Percentiles rank a stretch among this genome's conserved stretches.
These are phyloP conservation scores for Boletus rex-veris DNA, from an alignment of 768 basidiomycete genomes.

Conservation along the genomic window DNA sequence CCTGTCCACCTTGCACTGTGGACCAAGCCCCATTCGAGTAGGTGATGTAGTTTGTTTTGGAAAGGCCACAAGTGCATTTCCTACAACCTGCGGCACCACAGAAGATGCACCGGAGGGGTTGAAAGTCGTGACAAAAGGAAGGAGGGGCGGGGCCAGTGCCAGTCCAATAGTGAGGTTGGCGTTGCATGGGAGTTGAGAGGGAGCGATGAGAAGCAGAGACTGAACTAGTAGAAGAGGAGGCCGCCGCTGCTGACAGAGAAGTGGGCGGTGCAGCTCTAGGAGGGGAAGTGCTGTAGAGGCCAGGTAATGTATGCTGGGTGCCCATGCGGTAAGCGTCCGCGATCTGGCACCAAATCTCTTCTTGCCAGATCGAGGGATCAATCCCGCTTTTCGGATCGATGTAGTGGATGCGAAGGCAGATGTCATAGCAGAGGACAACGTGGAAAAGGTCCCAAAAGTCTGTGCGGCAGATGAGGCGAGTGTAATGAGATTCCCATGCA, in stretches of 20 bases:
- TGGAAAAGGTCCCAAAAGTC: neutral
- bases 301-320: neutral
- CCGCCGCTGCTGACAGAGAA: too few species aligned
- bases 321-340: neutral
- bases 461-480: too few species aligned
- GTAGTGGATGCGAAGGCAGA: neutral
- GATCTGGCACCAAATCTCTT: neutral
- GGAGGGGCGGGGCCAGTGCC: too few species aligned
- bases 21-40: neutral
- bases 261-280: neutral
- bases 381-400: neutral
- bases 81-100: neutral
- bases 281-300: neutral
- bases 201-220: too few species aligned
- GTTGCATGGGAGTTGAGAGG: neutral
- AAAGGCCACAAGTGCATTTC: neutral
- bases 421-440: neutral
- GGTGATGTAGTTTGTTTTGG: neutral
- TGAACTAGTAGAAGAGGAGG: too few species aligned
- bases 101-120: neutral
- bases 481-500: too few species aligned
- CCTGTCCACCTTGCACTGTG: neutral
- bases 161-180: too few species aligned
- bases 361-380: neutral
- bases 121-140: neutral